Conservation (phyloP, 371 early-diverging fungal species). For the Syncephalastrum contaminatum region DNA sequence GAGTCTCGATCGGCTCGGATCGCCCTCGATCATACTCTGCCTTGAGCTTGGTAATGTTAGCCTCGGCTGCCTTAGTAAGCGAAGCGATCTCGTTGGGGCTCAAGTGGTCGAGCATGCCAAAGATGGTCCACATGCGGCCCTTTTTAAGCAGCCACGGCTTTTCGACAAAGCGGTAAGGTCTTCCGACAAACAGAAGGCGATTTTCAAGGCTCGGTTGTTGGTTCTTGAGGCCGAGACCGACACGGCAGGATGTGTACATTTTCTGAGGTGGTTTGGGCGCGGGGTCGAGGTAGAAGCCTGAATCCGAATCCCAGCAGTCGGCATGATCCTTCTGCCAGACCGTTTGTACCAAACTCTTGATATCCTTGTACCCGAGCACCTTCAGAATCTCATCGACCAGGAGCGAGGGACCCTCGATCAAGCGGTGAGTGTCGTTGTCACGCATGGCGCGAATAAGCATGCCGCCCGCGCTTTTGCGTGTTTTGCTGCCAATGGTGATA, state of each 20-base stretch:
- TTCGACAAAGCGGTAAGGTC: constrained; percentile 26
- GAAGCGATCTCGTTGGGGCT: constrained; percentile 10
- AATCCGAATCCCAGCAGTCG: constrained; percentile 13
- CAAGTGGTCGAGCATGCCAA: constrained; percentile 15
- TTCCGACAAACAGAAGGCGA: constrained; percentile 20
- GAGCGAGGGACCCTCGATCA: constrained; percentile 49
- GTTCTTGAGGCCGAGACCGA: constrained; percentile 26
- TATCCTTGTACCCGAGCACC: constrained; percentile 8
- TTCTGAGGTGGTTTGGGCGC: background rate
- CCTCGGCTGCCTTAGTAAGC: constrained; percentile 5
- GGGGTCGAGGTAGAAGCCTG: constrained; percentile 17
- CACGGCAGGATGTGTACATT: constrained; percentile 21
- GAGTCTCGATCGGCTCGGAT: constrained; percentile 5
- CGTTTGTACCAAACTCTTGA: constrained; percentile 16
- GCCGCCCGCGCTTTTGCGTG: constrained; percentile 36
- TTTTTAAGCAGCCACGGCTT: constrained; percentile 23
- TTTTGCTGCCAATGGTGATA: constrained; percentile 30
- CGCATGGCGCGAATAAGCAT: constrained; percentile 41
- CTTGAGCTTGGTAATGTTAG: constrained; percentile 14
- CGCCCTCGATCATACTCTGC: constrained; percentile 17
- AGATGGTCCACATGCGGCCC: constrained; percentile 26
- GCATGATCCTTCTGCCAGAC: constrained; percentile 11
- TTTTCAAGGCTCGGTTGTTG: constrained; percentile 6
- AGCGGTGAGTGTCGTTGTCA: constrained; percentile 14
- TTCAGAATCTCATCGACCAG: constrained; percentile 40